Conservation (phyloP, 352 stramenopile genomes). For the Elongisporangium anandrum region DNA sequence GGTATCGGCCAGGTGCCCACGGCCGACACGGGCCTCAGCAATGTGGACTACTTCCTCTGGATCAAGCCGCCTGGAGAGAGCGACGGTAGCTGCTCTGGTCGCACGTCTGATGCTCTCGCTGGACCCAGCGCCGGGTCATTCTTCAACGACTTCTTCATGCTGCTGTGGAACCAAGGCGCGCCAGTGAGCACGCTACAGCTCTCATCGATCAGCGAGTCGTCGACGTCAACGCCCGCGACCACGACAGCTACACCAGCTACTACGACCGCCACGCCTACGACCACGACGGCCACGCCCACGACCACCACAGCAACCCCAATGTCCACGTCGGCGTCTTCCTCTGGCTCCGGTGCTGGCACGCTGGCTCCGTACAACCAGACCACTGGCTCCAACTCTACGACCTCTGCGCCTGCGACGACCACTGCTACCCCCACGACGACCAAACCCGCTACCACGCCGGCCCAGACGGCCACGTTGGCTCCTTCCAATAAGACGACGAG, state of each 20-base stretch:
- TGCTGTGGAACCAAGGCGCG: constrained; percentile 67
- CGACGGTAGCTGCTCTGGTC: constrained; percentile 45
- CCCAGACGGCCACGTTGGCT: constrained; percentile 14
- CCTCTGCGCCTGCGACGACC: constrained; percentile 3
- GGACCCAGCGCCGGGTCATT: constrained; percentile 52
- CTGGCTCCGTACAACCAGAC: constrained; percentile 1
- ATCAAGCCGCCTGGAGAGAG: constrained; percentile 63
- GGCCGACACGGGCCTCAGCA: constrained; percentile 36
- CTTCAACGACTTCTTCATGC: constrained; percentile 50
- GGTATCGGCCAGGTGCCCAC: constrained; percentile 57
- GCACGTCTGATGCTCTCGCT: constrained; percentile 38
- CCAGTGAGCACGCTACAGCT: constrained; percentile 31
- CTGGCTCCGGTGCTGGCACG: background rate
- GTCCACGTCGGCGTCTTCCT: constrained; percentile 2
- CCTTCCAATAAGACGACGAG: constrained; percentile 3
- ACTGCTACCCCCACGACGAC: constrained; percentile 10
- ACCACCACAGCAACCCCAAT: constrained; percentile 8
- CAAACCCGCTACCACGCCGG: constrained; percentile 4
- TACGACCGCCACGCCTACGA: constrained; percentile 1
- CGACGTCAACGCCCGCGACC: constrained; percentile 4
- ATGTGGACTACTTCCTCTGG: constrained; percentile 75
- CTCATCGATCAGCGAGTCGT: background rate
- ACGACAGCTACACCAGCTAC: background rate
- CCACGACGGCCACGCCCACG: constrained; percentile 5
- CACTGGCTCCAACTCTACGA: constrained; percentile 5